Evolutionary conservation across 1,139 yeast species (phyloP), one percentile per base, ranked within the genome.

Genomic region (Geotrichum restrictum): DNA sequence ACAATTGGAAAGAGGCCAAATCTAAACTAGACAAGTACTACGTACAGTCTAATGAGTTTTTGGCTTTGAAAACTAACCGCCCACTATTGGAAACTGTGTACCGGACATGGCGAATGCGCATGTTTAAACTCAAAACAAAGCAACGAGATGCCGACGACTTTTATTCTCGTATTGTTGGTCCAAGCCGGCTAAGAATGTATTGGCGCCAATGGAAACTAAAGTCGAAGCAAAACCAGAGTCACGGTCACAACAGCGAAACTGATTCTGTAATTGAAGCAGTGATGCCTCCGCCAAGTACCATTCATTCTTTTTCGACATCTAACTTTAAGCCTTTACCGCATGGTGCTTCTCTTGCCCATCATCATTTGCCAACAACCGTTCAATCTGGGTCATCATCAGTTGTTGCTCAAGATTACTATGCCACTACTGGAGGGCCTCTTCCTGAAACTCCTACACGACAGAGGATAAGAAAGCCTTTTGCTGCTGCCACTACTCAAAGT

Each of bases 101-200:
- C 41, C 55, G 66, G n/a, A 18, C 34, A 2, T 63, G 66, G 66
- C 53, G 59, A 42, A 57, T 62, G 57, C 50, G 54, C 21, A 52
- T 57, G 46, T 61, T 63, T 55, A 56, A 60, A 51, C 44, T 60
- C 8, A 39, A 50, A 10, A 58, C 62, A 2, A 56, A 54, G 49
- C 39, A 49, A 38, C 58, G 64, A 11, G 62, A 60, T 36, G 65
- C 62, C 10, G 60, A 59, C 29, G 57, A 57, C 16, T 60, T 60
- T 21, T 51, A 46, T 29, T 43, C 48, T n/a, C 50, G 62, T 22
- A 51, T 60, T 7, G 54, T 52, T 31, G 48, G 36, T 3, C 43
- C 29, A 24, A 47, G 55, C 7, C 55, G 60, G 40, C 56, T 62
- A 43, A 55, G 60, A 13, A 50, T 52, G 14, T 37, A 53, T 3